phyloP scores from a whole-genome alignment of 2,329 filamentous ascomycete species.

The Grosmannia penicillata region DNA sequence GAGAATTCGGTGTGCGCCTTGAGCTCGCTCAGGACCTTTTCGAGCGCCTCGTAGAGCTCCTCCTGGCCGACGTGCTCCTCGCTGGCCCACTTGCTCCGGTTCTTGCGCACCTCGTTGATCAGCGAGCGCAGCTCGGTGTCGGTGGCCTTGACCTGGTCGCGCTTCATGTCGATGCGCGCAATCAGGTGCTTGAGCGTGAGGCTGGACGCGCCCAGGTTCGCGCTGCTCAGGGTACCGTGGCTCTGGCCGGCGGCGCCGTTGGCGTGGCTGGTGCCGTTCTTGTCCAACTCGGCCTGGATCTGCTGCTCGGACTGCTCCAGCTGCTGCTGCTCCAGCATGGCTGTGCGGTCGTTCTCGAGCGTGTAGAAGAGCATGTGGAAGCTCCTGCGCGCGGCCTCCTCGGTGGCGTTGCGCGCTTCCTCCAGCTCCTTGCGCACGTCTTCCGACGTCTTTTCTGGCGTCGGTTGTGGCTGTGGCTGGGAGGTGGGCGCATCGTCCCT shows the following conservation, averaged over 20 bases:
- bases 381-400: slow-evolving; percentile 75
- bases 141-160: slow-evolving; percentile 76
- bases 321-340: slow-evolving; percentile 95
- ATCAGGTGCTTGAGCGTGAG: slow-evolving; percentile 95
- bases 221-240: slow-evolving; percentile 80
- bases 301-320: slow-evolving; percentile 93
- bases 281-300: slow-evolving; percentile 87
- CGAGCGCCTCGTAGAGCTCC: slow-evolving; percentile 89
- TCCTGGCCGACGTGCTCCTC: slow-evolving; percentile 97
- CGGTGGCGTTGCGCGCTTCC: slow-evolving; percentile 78
- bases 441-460: slow-evolving; percentile 48
- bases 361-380: slow-evolving; percentile 94
- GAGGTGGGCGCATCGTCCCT: slow-evolving; percentile 27
- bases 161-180: slow-evolving; percentile 84
- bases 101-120: slow-evolving; percentile 96
- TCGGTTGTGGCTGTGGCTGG: neutral
- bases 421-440: slow-evolving; percentile 88
- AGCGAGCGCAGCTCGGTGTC: slow-evolving; percentile 83
- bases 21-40: slow-evolving; percentile 92
- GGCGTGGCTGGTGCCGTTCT: slow-evolving; percentile 25
- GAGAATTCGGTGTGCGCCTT: slow-evolving; percentile 97
- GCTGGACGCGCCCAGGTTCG: slow-evolving; percentile 90
- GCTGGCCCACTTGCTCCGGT: slow-evolving; percentile 96
- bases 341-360: slow-evolving; percentile 83
- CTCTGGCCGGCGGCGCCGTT: slow-evolving; percentile 40